Base-by-base conservation (phyloP, 441 rosid species). In the Euphorbia corollata region DNA sequence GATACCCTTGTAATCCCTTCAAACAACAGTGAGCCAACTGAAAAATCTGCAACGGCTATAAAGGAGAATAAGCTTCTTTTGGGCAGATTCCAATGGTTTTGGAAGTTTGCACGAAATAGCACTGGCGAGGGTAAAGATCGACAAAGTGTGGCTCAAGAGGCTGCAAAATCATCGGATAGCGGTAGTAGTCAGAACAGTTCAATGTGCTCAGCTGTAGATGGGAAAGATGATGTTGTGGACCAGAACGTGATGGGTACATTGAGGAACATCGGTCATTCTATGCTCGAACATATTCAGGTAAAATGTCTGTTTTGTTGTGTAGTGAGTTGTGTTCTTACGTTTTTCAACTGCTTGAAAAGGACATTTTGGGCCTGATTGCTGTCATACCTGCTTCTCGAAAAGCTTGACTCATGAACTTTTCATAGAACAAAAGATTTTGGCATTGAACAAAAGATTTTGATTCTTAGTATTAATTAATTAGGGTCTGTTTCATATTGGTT, bases 271-370 rank as follows among this genome's bases (percentile, higher is more conserved):
- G 97, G 97, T 24, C 86, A 86, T 63, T 83, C 96, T 45, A 94
- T 94, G 99, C 83, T 89, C 10, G 97, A 89, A 72, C 96, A 91
- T 69, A 85, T 94, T 81, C 97, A 91, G 99, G 99, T 94, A 79
- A 74, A 23, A 38, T 19, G 45, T 51, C 54, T 12, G 30, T 6
- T n/a, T 60, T 70, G 22, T 71, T 39, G 20, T 2, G 54, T 47
- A 20, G 8, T 0, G 8, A 16, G 41, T 12, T 12, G 19, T 15
- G 27, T 27, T 58, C 27, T n/a, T 19, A n/a, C 6, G 9, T 32
- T 12, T 48, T 24, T 47, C n/a, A 0, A 59, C 24, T 34, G 58
- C 10, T 13, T 43, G n/a, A 13, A n/a, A 13, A 8, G 62, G 11
- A 38, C 41, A 2, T 38, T 2, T 38, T 5, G 9, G 2, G 6